Percentiles rank a stretch among this genome's conserved stretches.
Evolutionary conservation across 306 rosid species (phyloP).

Genomic region (Calophaca sinica): DNA sequence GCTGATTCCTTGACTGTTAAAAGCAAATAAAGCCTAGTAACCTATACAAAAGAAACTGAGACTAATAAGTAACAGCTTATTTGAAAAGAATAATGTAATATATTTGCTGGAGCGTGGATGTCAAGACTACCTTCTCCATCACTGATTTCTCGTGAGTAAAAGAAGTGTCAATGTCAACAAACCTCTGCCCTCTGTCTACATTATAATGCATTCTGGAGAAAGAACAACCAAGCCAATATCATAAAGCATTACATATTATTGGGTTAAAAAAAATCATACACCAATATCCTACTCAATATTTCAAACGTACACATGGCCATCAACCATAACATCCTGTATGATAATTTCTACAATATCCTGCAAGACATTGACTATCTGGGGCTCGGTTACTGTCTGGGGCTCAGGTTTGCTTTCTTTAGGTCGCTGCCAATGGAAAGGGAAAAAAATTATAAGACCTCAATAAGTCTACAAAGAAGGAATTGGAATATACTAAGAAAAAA

Average conservation of each 20-base stretch:
- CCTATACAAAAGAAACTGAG: slow-evolving; percentile 59
- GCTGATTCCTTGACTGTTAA: slow-evolving; percentile 96
- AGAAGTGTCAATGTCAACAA: slow-evolving; percentile 59
- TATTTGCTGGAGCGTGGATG: slow-evolving; percentile 4
- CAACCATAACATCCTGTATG: slow-evolving; percentile 82
- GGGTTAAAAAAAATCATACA: slow-evolving; percentile 8
- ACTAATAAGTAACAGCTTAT: slow-evolving; percentile 45
- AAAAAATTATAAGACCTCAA: slow-evolving; percentile 39
- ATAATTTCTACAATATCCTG: slow-evolving; percentile 96
- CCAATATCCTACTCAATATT: slow-evolving; percentile 27
- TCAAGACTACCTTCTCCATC: slow-evolving; percentile 79
- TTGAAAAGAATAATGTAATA: slow-evolving; percentile 26
- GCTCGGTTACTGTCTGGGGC: slow-evolving; percentile 66
- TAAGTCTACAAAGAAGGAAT: slow-evolving; percentile 24
- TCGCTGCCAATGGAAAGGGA: slow-evolving; percentile 58
- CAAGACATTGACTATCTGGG: slow-evolving; percentile 85
- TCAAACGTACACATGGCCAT: slow-evolving; percentile 70
- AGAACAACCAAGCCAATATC: slow-evolving; percentile 43
- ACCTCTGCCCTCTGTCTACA: slow-evolving; percentile 63
- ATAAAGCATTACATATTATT: slow-evolving; percentile 39
- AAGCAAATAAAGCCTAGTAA: slow-evolving; percentile 87
- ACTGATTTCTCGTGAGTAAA: slow-evolving; percentile 50
- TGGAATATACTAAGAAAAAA: slow-evolving; percentile 19
- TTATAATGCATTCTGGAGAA: slow-evolving; percentile 56
- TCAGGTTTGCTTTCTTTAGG: slow-evolving; percentile 47